Evolutionary conservation across 2,329 filamentous ascomycete species (phyloP).

Genomic region (Arthrinium phaeospermum): DNA sequence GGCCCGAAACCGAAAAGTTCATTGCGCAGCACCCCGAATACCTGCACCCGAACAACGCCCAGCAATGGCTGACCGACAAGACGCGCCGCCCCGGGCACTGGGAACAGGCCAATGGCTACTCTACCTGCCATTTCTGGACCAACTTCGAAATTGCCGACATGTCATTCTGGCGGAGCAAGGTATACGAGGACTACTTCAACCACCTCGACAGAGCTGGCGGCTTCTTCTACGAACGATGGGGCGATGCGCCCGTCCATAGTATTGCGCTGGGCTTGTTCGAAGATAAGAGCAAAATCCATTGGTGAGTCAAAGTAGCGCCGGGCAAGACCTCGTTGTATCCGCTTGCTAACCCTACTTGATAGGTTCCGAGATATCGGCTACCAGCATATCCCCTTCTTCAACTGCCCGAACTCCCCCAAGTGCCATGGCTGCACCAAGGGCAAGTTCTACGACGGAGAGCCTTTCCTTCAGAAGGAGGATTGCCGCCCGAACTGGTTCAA

Average conservation of each 20-base stretch:
- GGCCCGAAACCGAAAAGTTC: constrained; percentile 96
- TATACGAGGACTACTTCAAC: constrained; percentile 95
- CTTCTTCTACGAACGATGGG: constrained; percentile 99
- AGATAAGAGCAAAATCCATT: constrained; percentile 89
- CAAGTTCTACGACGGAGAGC: constrained; percentile 85
- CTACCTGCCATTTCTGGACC: constrained; percentile 98
- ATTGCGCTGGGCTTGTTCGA: constrained; percentile 93
- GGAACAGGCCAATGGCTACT: constrained; percentile 85
- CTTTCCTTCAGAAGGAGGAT: constrained; percentile 86
- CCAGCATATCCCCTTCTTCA: constrained; percentile 98
- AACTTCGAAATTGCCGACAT: constrained; percentile 98
- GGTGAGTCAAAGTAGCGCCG: constrained; percentile 62
- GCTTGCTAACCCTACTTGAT: constrained; percentile 20
- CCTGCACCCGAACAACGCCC: constrained; percentile 81
- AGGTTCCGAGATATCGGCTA: constrained; percentile 99
- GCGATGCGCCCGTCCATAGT: constrained; percentile 95
- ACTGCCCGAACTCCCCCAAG: constrained; percentile 96
- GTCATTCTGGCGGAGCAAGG: constrained; percentile 87
- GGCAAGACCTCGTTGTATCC: neutral
- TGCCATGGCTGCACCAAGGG: constrained; percentile 88
- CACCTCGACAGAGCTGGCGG: constrained; percentile 92
- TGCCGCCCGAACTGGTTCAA: constrained; percentile 98
- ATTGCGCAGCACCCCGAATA: constrained; percentile 83
- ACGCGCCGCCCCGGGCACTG: constrained; percentile 79
- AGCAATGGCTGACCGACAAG: constrained; percentile 85